Evolutionary conservation across 345 rosid species (phyloP), one percentile per base, ranked within the genome.

Genomic region (Brassica cretica): DNA sequence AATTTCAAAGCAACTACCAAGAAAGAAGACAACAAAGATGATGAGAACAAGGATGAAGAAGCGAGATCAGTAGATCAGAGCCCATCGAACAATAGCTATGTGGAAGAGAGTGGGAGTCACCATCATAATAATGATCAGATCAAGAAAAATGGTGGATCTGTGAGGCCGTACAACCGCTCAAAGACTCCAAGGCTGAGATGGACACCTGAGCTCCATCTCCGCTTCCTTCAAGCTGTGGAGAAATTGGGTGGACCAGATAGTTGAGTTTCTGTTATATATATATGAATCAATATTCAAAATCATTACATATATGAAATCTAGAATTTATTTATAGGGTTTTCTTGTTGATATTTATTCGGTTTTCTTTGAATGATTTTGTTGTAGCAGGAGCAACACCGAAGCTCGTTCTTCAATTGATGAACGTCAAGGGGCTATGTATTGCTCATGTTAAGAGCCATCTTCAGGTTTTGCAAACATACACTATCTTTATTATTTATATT

Each of bases 381-480:
- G 76, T 64, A 75, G 56, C 82, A 91, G 94, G 88, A 85, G 97
- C 97, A 84, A 91, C 97, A 33, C 97, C 94, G 2, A 89, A 91
- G 79, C 82, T 89, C 84, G 97, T 89, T 77, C 94, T 88, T 84
- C 92, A 89, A 68, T 39, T 87, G 86, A 89, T 91, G 97, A 86
- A 89, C 80, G 84, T 89, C 77, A 85, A 88, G 78, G 97, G 90
- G 41, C 90, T 91, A 62, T 87, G 86, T 83, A 89, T 91, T 67
- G 88, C 97, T 70, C 97, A 91, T 83, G 94, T 91, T 29, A 91
- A 91, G 86, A 91, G 97, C 82, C 97, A 91, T 87, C 94, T 91
- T 46, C 97, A 91, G 90, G 97, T 91, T 73, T 63, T 27, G 33
- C 25, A 75, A 66, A 67, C 49, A 65, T 64, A 32, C 70, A 53